phyloP scores from a whole-genome alignment of 192 early-diverging fungal species.

The Coemansia sp. region DNA sequence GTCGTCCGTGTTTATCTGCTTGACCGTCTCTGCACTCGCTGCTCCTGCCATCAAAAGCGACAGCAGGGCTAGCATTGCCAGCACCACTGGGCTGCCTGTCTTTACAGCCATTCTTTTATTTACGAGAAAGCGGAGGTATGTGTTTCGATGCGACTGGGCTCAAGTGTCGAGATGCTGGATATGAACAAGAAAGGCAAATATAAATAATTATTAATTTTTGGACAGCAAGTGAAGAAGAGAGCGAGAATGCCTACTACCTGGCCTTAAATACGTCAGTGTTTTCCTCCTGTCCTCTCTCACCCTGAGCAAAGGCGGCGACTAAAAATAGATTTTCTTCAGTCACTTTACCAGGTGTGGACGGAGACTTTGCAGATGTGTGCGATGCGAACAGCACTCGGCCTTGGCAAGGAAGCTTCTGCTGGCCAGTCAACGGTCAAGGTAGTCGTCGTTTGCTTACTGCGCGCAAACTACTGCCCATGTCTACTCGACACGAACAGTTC shows the following conservation, averaged over 20 bases:
- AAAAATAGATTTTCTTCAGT: background rate
- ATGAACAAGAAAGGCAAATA: background rate
- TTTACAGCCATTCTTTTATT: constrained; percentile 4
- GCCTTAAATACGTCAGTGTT: background rate
- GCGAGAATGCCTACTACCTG: background rate
- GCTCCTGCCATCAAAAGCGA: constrained; percentile 15
- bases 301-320: background rate
- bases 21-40: constrained; percentile 21
- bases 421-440: background rate
- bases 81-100: background rate
- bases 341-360: too few species aligned
- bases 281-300: background rate
- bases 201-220: background rate
- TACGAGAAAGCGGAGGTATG: background rate
- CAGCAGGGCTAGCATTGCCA: constrained; percentile 25
- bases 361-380: background rate
- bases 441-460: background rate
- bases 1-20: constrained; percentile 21
- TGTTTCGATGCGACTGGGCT: background rate
- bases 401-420: background rate
- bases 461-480: background rate
- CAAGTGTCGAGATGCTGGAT: too few species aligned
- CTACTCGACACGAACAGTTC: background rate
- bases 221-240: background rate
- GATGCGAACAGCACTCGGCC: background rate